Evolutionary conservation across 176 grass and related monocot genomes (phyloP), one percentile per base, ranked within the genome.

Genomic region (Saccharum officinarum): DNA sequence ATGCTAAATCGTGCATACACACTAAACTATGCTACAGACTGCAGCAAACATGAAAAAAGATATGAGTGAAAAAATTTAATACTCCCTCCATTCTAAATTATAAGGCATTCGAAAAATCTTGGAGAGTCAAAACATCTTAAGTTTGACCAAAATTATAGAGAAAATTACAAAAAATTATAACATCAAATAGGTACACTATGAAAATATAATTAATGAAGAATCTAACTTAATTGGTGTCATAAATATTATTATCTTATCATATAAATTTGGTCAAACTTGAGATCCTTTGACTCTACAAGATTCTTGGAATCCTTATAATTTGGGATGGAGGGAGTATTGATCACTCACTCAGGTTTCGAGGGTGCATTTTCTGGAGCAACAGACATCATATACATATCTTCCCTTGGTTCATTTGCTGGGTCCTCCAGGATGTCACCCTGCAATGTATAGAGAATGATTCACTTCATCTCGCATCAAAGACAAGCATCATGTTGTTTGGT

Each of bases 321-420:
- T 28, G 28, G 28, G 28, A 28, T 28, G 28, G 28, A 28, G 28
- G 28, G 28, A 28, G 28, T 28, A 75, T 54, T 76, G 16, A 74
- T 60, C 39, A 78, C 91, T 91, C 89, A 96, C 97, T 99, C 92
- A 41, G 97, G 86, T 75, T 96, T 74, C 36, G 84, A 87, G 86
- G 93, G 93, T 34, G 92, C 88, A 77, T 92, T 88, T 82, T 95
- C 91, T 55, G 93, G 97, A 69, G 89, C 89, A 84, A 89, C 92
- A 70, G 88, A 94, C 93, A 94, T 95, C 97, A 99, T 99, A 75
- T 99, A 99, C 97, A 99, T 99, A 73, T 93, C 97, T 80, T 96
- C 92, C 71, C 94, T 95, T 79, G 97, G 92, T 67, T 99, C 90
- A 89, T 96, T 99, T 14, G 92, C 90, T 28, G 97, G 97, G 64